Conservation (phyloP, 148 eudicot species). For the Camellia lanceoleosa region DNA sequence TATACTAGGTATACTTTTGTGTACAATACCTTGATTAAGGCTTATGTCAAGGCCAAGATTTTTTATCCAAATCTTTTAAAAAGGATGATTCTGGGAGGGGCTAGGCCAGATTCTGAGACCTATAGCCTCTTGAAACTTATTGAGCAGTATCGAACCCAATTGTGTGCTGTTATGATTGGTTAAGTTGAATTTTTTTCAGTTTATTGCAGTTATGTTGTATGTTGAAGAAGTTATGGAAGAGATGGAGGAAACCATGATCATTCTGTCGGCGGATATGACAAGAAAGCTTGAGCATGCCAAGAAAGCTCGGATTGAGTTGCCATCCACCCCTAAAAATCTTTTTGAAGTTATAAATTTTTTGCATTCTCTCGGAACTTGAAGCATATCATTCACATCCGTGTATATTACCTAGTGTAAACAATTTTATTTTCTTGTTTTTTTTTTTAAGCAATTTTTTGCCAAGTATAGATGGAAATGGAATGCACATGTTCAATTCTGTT, state of each 20-base stretch:
- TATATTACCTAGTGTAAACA: no score
- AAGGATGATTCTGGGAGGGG: slow-evolving; percentile 93
- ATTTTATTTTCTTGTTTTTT: no score
- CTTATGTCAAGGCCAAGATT: slow-evolving; percentile 79
- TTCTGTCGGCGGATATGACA: neutral
- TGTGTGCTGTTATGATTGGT: neutral
- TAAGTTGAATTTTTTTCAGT: neutral
- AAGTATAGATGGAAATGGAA: no score
- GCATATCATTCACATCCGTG: no score
- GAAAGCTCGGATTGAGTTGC: no score
- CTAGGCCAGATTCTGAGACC: slow-evolving; percentile 90
- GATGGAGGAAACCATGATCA: neutral
- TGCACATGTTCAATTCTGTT: no score
- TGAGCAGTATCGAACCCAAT: slow-evolving; percentile 54
- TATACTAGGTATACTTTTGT: slow-evolving; percentile 80
- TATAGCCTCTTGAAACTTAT: slow-evolving; percentile 74
- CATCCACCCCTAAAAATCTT: no score
- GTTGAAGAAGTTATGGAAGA: neutral
- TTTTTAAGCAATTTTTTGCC: no score
- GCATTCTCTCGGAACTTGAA: no score
- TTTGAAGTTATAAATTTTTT: no score
- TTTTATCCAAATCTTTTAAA: slow-evolving; percentile 73
- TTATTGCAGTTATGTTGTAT: neutral
- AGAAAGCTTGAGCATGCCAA: neutral
- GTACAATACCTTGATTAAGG: slow-evolving; percentile 76